Conservation (phyloP, 371 early-diverging fungal genomes). For the Rhizopus sp. region DNA sequence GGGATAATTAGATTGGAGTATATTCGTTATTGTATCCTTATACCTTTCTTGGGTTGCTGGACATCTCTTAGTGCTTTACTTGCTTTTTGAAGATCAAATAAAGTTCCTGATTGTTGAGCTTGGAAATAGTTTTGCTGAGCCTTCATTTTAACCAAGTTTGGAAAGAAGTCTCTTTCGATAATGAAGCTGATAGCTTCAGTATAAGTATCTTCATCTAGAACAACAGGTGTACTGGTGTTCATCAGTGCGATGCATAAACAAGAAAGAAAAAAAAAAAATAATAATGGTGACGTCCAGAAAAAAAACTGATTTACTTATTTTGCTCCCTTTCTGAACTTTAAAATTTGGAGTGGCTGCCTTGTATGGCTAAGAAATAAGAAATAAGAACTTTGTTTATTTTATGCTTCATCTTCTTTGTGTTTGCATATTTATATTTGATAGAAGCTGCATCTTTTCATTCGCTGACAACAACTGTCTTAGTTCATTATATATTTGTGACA, state of each 20-base stretch:
- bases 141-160: constrained; percentile 67
- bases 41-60: constrained; percentile 11
- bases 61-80: constrained; percentile 23
- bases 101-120: constrained; percentile 38
- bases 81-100: constrained; percentile 28
- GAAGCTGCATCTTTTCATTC: too few species aligned
- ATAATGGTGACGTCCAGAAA: not conserved
- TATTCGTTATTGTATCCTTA: not conserved
- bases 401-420: too few species aligned
- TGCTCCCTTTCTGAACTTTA: too few species aligned
- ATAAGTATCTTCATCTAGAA: constrained; percentile 81
- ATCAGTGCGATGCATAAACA: not conserved
- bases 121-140: constrained; percentile 54
- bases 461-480: too few species aligned
- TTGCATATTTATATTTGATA: too few species aligned
- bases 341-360: too few species aligned
- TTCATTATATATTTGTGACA: too few species aligned
- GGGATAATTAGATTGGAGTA: not conserved
- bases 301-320: too few species aligned
- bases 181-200: constrained; percentile 75
- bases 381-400: too few species aligned
- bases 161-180: constrained; percentile 87
- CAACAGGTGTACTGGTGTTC: constrained; percentile 27
- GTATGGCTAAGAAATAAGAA: too few species aligned
- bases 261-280: constrained; percentile 8